Percentiles rank a stretch among this genome's conserved stretches.
These are phyloP conservation scores for Fusarium vanettenii DNA, from an alignment of 2,329 filamentous ascomycete species.

Conservation along the genomic window DNA sequence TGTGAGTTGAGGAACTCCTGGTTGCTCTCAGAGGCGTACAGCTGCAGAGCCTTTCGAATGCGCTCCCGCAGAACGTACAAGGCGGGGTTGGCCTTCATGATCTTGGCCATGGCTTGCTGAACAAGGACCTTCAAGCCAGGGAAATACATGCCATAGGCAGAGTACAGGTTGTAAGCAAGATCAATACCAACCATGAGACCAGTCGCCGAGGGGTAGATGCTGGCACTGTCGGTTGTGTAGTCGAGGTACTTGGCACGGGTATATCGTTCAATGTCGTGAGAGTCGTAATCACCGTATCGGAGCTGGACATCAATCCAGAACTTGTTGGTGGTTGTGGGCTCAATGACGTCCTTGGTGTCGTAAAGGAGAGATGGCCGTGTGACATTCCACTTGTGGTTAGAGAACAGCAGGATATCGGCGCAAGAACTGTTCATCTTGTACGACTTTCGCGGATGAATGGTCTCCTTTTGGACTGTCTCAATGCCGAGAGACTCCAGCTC, in stretches of 20 bases:
- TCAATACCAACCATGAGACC: constrained; percentile 98
- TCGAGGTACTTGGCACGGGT: constrained; percentile 98
- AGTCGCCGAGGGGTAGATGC: constrained; percentile 96
- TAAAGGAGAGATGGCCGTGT: constrained; percentile 92
- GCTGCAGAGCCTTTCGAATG: constrained; percentile 96
- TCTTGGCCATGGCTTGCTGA: constrained; percentile 99
- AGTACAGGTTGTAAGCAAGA: constrained; percentile 97
- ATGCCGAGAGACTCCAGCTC: constrained; percentile 96
- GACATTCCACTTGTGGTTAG: constrained; percentile 99
- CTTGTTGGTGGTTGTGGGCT: constrained; percentile 95
- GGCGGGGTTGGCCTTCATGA: constrained; percentile 99
- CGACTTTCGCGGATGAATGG: constrained; percentile 97
- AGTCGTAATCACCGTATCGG: constrained; percentile 97
- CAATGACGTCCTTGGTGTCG: constrained; percentile 96
- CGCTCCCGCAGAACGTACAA: constrained; percentile 96
- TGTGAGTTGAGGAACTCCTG: constrained; percentile 99
- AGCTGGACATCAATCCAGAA: constrained; percentile 99
- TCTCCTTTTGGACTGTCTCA: constrained; percentile 98
- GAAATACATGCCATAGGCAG: constrained; percentile 98
- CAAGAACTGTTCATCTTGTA: constrained; percentile 99
- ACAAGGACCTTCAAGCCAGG: constrained; percentile 94
- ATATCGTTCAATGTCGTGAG: constrained; percentile 98
- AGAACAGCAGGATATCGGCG: constrained; percentile 95
- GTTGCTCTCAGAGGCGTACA: constrained; percentile 98
- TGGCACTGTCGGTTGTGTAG: constrained; percentile 98